Percentiles rank a stretch among this genome's conserved stretches.
Conservation (phyloP, 78 protist species). For the Dictyostelium capitatum region DNA sequence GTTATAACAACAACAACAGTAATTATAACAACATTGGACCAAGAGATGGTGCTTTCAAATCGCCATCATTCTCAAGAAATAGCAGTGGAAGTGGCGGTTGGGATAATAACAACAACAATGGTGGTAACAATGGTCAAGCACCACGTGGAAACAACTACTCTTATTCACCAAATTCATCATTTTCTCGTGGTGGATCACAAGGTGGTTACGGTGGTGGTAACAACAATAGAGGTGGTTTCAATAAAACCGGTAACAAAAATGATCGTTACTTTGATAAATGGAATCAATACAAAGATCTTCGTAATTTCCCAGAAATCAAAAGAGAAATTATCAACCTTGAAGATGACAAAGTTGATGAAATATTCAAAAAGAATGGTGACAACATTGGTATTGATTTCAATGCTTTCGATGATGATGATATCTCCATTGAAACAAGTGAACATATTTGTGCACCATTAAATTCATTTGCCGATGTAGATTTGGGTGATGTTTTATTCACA, state of each 20-base stretch:
- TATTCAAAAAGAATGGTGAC: conserved; percentile 44
- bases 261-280: conserved; percentile 64
- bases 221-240: neutral
- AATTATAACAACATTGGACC: neutral
- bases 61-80: neutral
- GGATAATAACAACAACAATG: neutral
- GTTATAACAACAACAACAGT: neutral
- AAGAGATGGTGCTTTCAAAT: neutral
- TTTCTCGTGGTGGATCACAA: neutral
- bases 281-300: conserved; percentile 25
- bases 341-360: conserved; percentile 60
- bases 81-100: neutral
- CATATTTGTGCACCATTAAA: conserved; percentile 76
- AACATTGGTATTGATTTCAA: conserved; percentile 61
- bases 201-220: neutral
- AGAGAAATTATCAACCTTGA: conserved; percentile 42
- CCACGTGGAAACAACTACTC: conserved; percentile 4
- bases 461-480: conserved; percentile 58
- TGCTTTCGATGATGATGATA: conserved; percentile 78
- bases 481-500: conserved; percentile 64
- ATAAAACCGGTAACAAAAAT: conserved; percentile 14
- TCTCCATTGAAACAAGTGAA: conserved; percentile 82
- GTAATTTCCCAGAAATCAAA: conserved; percentile 30
- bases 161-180: conserved; percentile 25
- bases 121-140: neutral